phyloP scores from a whole-genome alignment of 257 asterid species.

The Solanum piurae region DNA sequence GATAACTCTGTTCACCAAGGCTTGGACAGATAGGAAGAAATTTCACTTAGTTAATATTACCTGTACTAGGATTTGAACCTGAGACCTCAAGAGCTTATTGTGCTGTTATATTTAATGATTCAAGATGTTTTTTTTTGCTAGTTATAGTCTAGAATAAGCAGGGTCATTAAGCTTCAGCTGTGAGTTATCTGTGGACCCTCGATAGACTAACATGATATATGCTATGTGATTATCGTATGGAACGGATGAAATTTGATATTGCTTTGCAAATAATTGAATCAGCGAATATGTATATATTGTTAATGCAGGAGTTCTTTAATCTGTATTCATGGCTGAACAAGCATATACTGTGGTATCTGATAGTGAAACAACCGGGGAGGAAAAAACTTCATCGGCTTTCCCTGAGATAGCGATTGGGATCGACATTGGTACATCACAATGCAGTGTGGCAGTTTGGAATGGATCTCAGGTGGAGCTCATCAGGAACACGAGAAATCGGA shows the following conservation, averaged over 20 bases:
- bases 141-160: not conserved
- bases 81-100: not conserved
- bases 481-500: conserved; percentile 57
- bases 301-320: conserved; percentile 3
- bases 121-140: not conserved
- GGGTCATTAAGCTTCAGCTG: not conserved
- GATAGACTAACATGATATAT: not conserved
- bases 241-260: not conserved
- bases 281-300: not conserved
- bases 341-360: conserved; percentile 84
- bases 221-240: not conserved
- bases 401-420: conserved; percentile 70
- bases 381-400: conserved; percentile 32
- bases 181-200: not conserved
- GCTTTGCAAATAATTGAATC: not conserved
- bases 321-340: conserved; percentile 53
- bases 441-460: conserved; percentile 74
- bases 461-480: conserved; percentile 66
- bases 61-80: no score
- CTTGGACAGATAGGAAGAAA: no score
- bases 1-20: no score
- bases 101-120: not conserved
- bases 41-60: no score
- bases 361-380: conserved; percentile 72
- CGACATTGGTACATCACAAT: conserved; percentile 87